Conservation (phyloP, 495 filamentous ascomycete species). For the Talaromyces proteolyticus region DNA sequence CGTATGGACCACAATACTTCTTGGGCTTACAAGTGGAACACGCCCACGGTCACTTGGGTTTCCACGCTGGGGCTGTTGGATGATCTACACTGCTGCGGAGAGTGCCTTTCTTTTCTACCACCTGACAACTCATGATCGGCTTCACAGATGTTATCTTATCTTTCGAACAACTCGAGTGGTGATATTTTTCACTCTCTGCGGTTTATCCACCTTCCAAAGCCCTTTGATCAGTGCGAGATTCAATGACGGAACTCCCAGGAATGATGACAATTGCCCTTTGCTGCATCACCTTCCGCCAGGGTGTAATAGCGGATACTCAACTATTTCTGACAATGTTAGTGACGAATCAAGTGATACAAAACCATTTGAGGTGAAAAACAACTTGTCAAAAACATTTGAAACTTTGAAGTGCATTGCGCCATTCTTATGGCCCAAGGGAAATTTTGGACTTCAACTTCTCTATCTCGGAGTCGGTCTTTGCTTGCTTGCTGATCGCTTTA, state of each 20-base stretch:
- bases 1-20: slow-evolving; percentile 6
- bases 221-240: not conserved
- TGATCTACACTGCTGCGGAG: slow-evolving; percentile 8
- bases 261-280: not conserved
- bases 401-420: slow-evolving; percentile 49
- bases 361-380: not conserved
- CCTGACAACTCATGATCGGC: not conserved
- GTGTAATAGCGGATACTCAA: not conserved
- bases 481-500: slow-evolving; percentile 51
- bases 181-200: not conserved
- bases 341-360: slow-evolving; percentile 1
- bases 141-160: not conserved
- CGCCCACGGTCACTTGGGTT: not conserved
- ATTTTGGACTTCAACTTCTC: slow-evolving; percentile 47
- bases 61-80: slow-evolving; percentile 1
- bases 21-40: not conserved
- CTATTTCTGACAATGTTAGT: not conserved
- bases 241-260: not conserved
- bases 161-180: slow-evolving; percentile 6
- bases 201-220: not conserved
- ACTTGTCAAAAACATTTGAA: slow-evolving; percentile 1
- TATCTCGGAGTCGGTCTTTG: slow-evolving; percentile 54
- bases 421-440: slow-evolving; percentile 58
- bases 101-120: not conserved
- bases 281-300: not conserved